phyloP scores from a whole-genome alignment of 2,329 filamentous ascomycete species.

The Allantophomopsis lycopodina region DNA sequence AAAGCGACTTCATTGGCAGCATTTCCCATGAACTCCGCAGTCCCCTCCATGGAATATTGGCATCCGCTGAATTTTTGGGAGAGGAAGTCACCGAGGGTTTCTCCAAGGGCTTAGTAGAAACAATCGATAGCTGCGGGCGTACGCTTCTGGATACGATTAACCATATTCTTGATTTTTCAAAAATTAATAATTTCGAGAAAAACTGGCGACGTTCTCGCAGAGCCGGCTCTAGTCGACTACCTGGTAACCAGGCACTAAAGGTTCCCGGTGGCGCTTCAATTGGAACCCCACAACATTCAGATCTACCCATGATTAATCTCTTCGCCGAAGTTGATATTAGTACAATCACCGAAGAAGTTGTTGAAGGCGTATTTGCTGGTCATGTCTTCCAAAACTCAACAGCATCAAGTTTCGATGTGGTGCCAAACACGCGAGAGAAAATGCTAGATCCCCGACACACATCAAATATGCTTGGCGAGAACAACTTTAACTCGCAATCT shows the following conservation, averaged over 20 bases:
- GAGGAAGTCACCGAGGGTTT: constrained; percentile 22
- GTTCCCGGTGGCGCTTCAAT: constrained; percentile 3
- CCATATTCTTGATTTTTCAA: constrained; percentile 26
- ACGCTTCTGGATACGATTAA: constrained; percentile 25
- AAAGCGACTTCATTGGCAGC: constrained; percentile 42
- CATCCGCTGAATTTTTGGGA: constrained; percentile 33
- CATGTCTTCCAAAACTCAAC: constrained; percentile 18
- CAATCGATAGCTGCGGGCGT: constrained; percentile 21
- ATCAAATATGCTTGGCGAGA: constrained; percentile 2
- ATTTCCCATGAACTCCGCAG: constrained; percentile 44
- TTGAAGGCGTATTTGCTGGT: constrained; percentile 19
- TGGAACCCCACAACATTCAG: constrained; percentile 10
- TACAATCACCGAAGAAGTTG: constrained; percentile 18
- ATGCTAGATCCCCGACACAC: constrained; percentile 10
- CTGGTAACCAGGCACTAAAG: background rate
- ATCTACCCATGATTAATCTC: constrained; percentile 19
- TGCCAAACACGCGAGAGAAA: constrained; percentile 11
- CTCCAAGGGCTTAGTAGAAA: constrained; percentile 18
- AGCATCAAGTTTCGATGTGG: constrained; percentile 17
- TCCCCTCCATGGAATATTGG: constrained; percentile 42
- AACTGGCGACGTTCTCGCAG: constrained; percentile 16
- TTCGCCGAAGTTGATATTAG: constrained; percentile 19
- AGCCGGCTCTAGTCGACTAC: constrained; percentile 1
- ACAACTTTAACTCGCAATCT: constrained; percentile 2
- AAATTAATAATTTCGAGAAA: constrained; percentile 20